These are phyloP conservation scores for Mortierella sp. DNA, from an alignment of 371 early-diverging fungal genomes.

Conservation along the genomic window DNA sequence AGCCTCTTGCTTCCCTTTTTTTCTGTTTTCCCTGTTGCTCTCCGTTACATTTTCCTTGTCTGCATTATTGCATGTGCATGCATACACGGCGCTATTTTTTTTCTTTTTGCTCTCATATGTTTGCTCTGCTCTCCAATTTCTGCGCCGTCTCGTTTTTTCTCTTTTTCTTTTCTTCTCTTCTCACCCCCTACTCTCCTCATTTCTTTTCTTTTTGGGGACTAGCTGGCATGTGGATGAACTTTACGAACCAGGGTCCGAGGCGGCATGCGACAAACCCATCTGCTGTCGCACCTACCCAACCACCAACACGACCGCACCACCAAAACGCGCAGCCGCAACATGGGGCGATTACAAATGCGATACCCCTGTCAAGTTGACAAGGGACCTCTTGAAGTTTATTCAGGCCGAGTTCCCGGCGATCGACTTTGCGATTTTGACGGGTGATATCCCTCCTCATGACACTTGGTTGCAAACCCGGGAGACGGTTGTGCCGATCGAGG, in stretches of 20 bases:
- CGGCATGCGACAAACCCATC: slow-evolving; percentile 64
- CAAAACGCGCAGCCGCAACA: slow-evolving; percentile 21
- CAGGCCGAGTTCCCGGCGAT: slow-evolving; percentile 50
- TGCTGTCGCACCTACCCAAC: slow-evolving; percentile 66
- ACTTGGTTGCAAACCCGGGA: slow-evolving; percentile 59
- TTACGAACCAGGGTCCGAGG: slow-evolving; percentile 67
- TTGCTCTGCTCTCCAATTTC: background rate
- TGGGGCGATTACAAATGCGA: slow-evolving; percentile 67
- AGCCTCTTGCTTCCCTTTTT: background rate
- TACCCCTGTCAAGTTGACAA: slow-evolving; percentile 60
- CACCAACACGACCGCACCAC: background rate
- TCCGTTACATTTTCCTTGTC: background rate
- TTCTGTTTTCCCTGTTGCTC: background rate
- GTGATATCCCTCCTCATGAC: slow-evolving; percentile 75
- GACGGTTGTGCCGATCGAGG: slow-evolving; percentile 58
- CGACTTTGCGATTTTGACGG: slow-evolving; percentile 68
- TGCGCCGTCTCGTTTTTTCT: background rate
- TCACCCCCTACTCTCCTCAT: background rate
- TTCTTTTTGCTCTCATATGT: background rate
- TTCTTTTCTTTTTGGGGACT: background rate
- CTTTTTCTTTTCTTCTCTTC: background rate
- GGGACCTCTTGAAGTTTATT: slow-evolving; percentile 63
- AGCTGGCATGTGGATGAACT: slow-evolving; percentile 71
- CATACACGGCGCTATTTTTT: background rate
- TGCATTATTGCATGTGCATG: background rate